Conservation (phyloP, 306 rosid genomes). For the Sicyos baderoa region DNA sequence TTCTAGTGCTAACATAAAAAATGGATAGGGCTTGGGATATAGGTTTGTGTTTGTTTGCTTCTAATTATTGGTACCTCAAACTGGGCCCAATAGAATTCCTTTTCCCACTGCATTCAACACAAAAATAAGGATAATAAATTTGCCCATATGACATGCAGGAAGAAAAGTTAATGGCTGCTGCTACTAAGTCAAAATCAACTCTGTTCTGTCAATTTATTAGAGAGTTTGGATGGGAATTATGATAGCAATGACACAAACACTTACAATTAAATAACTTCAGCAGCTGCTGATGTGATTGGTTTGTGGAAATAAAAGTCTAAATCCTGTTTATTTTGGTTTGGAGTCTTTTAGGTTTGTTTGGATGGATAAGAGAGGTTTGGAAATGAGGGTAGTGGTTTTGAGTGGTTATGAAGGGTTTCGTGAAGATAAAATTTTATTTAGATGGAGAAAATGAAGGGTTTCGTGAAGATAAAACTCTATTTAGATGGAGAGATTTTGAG, state of each 20-base stretch:
- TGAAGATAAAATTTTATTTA: no score
- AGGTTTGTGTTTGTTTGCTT: conserved; percentile 63
- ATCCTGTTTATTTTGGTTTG: not conserved
- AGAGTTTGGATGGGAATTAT: not conserved
- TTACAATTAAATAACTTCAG: not conserved
- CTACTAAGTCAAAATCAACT: not conserved
- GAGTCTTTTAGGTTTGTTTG: no score
- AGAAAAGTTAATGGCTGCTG: not conserved
- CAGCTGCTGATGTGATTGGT: not conserved
- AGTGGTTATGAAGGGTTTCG: no score
- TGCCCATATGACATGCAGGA: no score
- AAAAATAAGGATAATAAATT: not conserved
- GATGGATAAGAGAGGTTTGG: no score
- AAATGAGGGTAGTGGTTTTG: no score
- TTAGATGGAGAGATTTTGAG: no score
- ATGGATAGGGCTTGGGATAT: conserved; percentile 47
- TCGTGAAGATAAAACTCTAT: no score
- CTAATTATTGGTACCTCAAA: conserved; percentile 55
- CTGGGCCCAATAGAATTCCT: conserved; percentile 65
- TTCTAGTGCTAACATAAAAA: conserved; percentile 31
- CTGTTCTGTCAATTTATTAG: not conserved
- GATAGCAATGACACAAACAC: not conserved
- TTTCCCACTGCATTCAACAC: no score
- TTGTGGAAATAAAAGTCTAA: not conserved
- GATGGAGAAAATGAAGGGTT: no score